Base-by-base conservation (phyloP, 331 rosid species). In the Ulmus americana region DNA sequence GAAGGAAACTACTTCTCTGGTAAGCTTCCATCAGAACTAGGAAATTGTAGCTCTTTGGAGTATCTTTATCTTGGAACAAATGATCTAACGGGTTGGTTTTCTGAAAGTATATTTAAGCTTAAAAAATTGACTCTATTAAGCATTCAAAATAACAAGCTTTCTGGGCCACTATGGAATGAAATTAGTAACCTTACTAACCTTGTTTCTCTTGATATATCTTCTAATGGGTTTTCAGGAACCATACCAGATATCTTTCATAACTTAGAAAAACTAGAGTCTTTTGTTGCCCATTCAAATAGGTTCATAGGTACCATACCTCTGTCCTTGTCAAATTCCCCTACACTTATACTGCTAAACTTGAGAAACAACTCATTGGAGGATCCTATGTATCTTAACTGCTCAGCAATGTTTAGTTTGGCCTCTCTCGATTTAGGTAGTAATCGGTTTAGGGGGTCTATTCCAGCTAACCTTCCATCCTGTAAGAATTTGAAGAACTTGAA, bases 401-500 rank as follows among this genome's bases (percentile, higher is more conserved):
- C 76, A 2, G 71, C 70, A 22, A 60, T 80, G 81, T 62, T 22
- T 42, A 73, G 60, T 43, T 55, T 83, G 57, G 3, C 58, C 43
- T 67, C 82, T 28, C 68, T 79, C 44, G 76, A 79, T 79, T 61
- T 83, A 5, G 82, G 66, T 51, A 22, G 80, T 11, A 83, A 83
- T 52, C 69, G 15, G 14, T 79, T 83, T 61, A 0, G 0, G 4
- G 87, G 87, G 10, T 42, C 8, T 18, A 62, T 79, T 47, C 81
- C 84, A 1, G 61, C 60, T 3, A 67, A 66, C 49, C 84, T 83
- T 50, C 79, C 87, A 28, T 39, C 71, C 6, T 83, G 84, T 50
- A 66, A 0, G n/a, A 51, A 39, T 61, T 72, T 75, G 84, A 68
- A 61, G 7, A 65, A 28, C 14, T 7, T 69, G 45, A 50, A 68